Evolutionary conservation across 2,329 filamentous ascomycete genomes (phyloP).

Genomic region (Coniochaeta prunicola): DNA sequence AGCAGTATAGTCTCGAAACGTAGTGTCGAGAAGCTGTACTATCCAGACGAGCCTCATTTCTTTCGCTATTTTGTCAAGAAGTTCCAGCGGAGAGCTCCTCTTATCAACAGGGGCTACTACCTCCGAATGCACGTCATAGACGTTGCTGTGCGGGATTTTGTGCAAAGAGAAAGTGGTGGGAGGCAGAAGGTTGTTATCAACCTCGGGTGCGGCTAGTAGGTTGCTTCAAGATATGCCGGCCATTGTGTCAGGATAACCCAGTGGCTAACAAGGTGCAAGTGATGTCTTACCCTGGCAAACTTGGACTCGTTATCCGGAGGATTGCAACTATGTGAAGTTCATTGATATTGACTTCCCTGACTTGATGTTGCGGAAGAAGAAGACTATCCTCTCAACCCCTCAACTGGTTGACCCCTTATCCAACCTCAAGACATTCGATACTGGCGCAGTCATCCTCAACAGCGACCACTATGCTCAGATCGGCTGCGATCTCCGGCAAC

Average conservation of each 20-base stretch:
- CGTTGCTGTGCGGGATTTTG: conserved; percentile 63
- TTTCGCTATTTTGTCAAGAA: conserved; percentile 75
- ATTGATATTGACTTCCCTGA: conserved; percentile 83
- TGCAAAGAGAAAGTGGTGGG: conserved; percentile 41
- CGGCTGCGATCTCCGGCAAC: conserved; percentile 71
- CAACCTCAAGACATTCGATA: conserved; percentile 30
- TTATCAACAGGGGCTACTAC: conserved; percentile 16
- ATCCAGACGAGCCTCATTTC: conserved; percentile 69
- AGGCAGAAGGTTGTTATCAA: conserved; percentile 72
- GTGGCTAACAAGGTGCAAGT: conserved; percentile 36
- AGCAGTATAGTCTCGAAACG: conserved; percentile 89
- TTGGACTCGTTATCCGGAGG: conserved; percentile 55
- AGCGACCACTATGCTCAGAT: conserved; percentile 71
- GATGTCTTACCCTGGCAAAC: conserved; percentile 85
- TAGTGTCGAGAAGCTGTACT: conserved; percentile 86
- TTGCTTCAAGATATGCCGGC: conserved; percentile 13
- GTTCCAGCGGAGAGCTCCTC: conserved; percentile 2
- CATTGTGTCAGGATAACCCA: background rate
- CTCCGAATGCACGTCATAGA: conserved; percentile 79
- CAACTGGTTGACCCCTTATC: conserved; percentile 48
- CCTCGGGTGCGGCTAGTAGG: conserved; percentile 84
- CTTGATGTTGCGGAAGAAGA: conserved; percentile 67
- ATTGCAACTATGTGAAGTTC: conserved; percentile 56
- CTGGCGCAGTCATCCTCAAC: conserved; percentile 45
- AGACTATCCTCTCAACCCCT: conserved; percentile 56